A percentile compares a stretch with the other conserved stretches of the same genome.
Conservation (phyloP, 768 basidiomycete species). For the Harrya chromipes region DNA sequence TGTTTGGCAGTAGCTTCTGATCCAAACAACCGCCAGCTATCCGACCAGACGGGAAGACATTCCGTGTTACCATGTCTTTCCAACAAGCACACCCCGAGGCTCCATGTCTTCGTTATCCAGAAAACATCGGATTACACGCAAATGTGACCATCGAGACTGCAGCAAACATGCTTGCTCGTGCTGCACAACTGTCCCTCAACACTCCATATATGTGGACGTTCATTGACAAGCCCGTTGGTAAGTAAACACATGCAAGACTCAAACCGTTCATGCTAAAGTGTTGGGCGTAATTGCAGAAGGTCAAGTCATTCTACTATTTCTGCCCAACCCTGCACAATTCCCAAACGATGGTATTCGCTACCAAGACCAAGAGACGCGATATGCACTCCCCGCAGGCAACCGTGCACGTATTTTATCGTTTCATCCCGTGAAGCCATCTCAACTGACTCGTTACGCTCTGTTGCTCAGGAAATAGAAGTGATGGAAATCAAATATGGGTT, state of each 20-base stretch:
- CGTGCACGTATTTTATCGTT: constrained; percentile 44
- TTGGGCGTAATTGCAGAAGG: constrained; percentile 46
- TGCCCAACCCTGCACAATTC: constrained; percentile 56
- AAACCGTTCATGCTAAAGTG: not conserved
- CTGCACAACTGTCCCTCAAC: constrained; percentile 50
- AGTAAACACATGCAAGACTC: constrained; percentile 14
- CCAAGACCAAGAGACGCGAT: constrained; percentile 68
- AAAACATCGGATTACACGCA: constrained; percentile 54
- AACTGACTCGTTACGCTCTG: not conserved
- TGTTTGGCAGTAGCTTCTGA: constrained; percentile 29
- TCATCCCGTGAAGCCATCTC: not conserved
- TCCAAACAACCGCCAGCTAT: constrained; percentile 28
- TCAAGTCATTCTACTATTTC: constrained; percentile 61
- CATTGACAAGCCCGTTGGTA: constrained; percentile 76
- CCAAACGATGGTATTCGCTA: constrained; percentile 77
- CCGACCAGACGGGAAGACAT: constrained; percentile 17
- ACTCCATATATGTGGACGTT: constrained; percentile 71
- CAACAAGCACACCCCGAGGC: constrained; percentile 55
- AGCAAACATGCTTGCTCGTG: constrained; percentile 57
- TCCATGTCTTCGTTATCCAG: constrained; percentile 69
- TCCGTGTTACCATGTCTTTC: constrained; percentile 24
- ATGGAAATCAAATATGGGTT: constrained; percentile 74
- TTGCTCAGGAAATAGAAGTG: constrained; percentile 70
- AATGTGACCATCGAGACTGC: constrained; percentile 57
- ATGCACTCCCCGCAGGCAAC: constrained; percentile 41